Conservation (phyloP, 768 basidiomycete genomes). For the Russula foetens region DNA sequence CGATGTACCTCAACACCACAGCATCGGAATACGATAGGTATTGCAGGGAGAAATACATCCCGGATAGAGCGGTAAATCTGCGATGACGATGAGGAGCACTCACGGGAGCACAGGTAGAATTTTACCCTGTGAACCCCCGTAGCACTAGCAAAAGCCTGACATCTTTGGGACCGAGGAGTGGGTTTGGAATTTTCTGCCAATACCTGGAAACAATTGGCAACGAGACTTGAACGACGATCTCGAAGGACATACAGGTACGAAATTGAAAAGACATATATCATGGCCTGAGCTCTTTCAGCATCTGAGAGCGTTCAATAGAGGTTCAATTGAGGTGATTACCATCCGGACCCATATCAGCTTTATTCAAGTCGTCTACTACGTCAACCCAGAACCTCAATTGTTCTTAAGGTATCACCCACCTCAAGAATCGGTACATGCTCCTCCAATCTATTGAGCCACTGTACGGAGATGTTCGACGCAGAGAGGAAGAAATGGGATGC, state of each 20-base stretch:
- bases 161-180: slow-evolving; percentile 59
- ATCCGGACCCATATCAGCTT: slow-evolving; percentile 52
- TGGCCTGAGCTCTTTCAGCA: slow-evolving; percentile 28
- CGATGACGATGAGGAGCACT: neutral
- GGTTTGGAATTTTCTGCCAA: slow-evolving; percentile 41
- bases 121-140: slow-evolving; percentile 54
- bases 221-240: neutral
- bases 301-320: slow-evolving; percentile 11
- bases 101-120: no score
- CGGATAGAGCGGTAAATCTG: slow-evolving; percentile 66
- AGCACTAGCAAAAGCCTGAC: slow-evolving; percentile 48
- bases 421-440: slow-evolving; percentile 50
- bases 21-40: slow-evolving; percentile 75
- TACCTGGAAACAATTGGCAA: slow-evolving; percentile 23
- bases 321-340: slow-evolving; percentile 29
- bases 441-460: slow-evolving; percentile 49
- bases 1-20: slow-evolving; percentile 66
- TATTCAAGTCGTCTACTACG: neutral
- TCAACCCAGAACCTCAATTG: no score
- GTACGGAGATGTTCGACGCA: slow-evolving; percentile 55
- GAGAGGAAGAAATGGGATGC: slow-evolving; percentile 52
- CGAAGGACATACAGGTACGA: slow-evolving; percentile 35
- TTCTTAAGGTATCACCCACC: slow-evolving; percentile 28
- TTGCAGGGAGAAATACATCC: slow-evolving; percentile 59
- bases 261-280: slow-evolving; percentile 40